Evolutionary conservation across 495 filamentous ascomycete genomes (phyloP).

Genomic region (Patellaria atrata): DNA sequence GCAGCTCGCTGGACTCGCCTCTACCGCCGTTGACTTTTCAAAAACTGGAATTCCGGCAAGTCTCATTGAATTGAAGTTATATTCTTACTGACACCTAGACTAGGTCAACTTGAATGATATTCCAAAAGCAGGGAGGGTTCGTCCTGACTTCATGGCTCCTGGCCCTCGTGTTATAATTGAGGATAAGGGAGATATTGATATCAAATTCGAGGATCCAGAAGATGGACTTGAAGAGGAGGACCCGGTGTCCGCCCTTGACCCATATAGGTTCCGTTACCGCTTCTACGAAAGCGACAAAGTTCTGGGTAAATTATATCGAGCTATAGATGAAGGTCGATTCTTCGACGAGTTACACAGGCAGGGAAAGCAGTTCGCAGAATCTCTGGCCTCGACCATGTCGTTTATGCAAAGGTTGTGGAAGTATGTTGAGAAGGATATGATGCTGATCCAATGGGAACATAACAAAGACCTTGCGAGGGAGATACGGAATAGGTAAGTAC

Average conservation of each 20-base stretch:
- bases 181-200: constrained; percentile 28
- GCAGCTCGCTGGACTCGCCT: constrained; percentile 53
- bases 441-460: constrained; percentile 32
- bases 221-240: constrained; percentile 43
- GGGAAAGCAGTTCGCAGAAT: constrained; percentile 5
- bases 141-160: constrained; percentile 54
- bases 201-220: constrained; percentile 19
- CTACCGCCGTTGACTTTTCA: constrained; percentile 68
- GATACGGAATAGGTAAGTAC: constrained; percentile 40
- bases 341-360: constrained; percentile 39
- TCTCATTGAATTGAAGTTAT: constrained; percentile 1
- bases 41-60: constrained; percentile 61
- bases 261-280: constrained; percentile 10
- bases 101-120: constrained; percentile 32
- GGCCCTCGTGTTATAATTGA: constrained; percentile 45
- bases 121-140: constrained; percentile 28
- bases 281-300: constrained; percentile 60
- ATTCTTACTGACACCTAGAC: neutral
- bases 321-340: constrained; percentile 58
- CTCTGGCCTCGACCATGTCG: too few species aligned
- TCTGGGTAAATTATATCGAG: constrained; percentile 57
- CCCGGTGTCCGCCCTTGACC: constrained; percentile 25
- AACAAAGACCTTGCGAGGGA: constrained; percentile 29
- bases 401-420: constrained; percentile 34
- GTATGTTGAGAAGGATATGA: constrained; percentile 30